Evolutionary conservation across 1,284 basidiomycete species (phyloP).

Genomic region (Trametes pubescens): DNA sequence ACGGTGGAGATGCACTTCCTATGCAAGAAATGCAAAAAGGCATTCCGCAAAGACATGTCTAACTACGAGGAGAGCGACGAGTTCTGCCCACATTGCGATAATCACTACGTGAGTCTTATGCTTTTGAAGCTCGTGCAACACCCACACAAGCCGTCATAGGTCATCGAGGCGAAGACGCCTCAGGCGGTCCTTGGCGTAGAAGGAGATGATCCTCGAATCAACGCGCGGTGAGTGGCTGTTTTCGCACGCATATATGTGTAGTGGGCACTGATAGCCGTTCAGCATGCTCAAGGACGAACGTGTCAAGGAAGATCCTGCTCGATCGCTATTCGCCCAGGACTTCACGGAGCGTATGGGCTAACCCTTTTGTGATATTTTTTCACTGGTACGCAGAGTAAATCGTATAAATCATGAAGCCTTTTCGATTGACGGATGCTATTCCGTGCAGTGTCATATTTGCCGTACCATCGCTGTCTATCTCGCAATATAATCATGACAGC

Average conservation of each 20-base stretch:
- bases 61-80: conserved; percentile 96
- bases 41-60: conserved; percentile 94
- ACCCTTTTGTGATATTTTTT: neutral
- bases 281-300: conserved; percentile 81
- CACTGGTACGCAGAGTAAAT: no score
- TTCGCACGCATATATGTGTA: no score
- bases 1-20: conserved; percentile 93
- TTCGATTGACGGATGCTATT: no score
- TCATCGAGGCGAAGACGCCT: conserved; percentile 93
- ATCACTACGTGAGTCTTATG: conserved; percentile 85
- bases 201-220: conserved; percentile 89
- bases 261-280: neutral
- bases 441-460: no score
- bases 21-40: conserved; percentile 99
- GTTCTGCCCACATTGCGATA: conserved; percentile 98
- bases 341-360: conserved; percentile 47
- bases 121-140: neutral
- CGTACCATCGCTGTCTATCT: no score
- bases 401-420: no score
- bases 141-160: conserved; percentile 54
- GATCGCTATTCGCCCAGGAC: conserved; percentile 58
- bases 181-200: conserved; percentile 87
- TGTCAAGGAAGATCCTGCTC: conserved; percentile 55
- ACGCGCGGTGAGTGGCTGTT: conserved; percentile 72
- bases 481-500: no score